Base-by-base conservation (phyloP, 805 yeast species). In the Soucietia sequanensis region DNA sequence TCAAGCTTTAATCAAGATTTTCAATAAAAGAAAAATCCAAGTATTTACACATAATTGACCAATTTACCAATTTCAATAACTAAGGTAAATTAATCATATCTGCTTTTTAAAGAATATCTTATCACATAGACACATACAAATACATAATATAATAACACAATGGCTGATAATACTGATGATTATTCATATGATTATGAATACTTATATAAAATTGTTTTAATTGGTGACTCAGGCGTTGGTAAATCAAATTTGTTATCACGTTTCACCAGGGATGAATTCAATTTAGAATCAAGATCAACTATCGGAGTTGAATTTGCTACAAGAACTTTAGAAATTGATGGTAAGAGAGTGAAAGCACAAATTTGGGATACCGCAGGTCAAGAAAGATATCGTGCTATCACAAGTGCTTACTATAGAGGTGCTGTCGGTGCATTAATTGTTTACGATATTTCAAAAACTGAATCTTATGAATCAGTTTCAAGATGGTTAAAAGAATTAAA, bases 321-420 rank as follows among this genome's bases (percentile, higher is more conserved):
- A 15, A 77, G 97, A 60, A 90, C 97, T 3, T 80, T 93, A 37
- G 91, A 84, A 52, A 81, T 85, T 43, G 91, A 84, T 46, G 89
- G 88, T 27, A 84, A 84, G 54, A 68, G 87, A 57, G 83, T 86
- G 48, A 87, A 86, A 60, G 91, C 95, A 4, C 95, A 88, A 64
- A 83, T 89, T 49, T 91, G 99, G 99, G 99, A 91, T 64, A 91
- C 99, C 23, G 99, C 99, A 2, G 99, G 99, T 42, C 99, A 91
- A 70, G 99, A 91, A 65, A 80, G 99, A 62, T 91, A 93, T 71
- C 80, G 99, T 52, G 98, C 99, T 29, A 91, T 91, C 61, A 93
- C 99, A 21, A 81, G 93, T 38, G 98, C 98, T 5, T 91, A 91
- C 68, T 91, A 91, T 62, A 78, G 99, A 58, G 99, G 98, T 27